Conservation (phyloP, 2,329 filamentous ascomycete genomes). For the Claviceps africana region DNA sequence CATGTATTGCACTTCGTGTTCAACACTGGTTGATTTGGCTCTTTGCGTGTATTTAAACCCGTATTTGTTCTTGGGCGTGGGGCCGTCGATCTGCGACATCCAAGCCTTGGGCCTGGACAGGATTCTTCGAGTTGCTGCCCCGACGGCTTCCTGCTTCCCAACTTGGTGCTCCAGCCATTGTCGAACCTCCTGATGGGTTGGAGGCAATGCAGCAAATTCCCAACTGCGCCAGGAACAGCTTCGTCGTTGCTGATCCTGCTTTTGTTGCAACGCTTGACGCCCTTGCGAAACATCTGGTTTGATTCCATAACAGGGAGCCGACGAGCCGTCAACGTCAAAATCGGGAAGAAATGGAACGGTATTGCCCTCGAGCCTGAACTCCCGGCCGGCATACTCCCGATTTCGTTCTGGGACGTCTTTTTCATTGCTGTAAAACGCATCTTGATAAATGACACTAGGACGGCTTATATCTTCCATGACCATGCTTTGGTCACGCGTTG, state of each 20-base stretch:
- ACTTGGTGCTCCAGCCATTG: conserved; percentile 45
- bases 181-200: conserved; percentile 53
- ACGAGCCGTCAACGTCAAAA: conserved; percentile 52
- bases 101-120: conserved; percentile 21
- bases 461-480: conserved; percentile 18
- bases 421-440: conserved; percentile 74
- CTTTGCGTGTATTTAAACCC: conserved; percentile 80
- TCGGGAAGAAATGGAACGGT: conserved; percentile 66
- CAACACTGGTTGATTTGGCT: conserved; percentile 57
- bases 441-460: conserved; percentile 64
- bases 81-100: conserved; percentile 76
- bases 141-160: conserved; percentile 9
- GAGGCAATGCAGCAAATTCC: conserved; percentile 62
- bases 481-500: conserved; percentile 9
- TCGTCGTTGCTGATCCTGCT: conserved; percentile 31
- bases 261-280: conserved; percentile 33
- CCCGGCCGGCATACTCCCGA: conserved; percentile 75
- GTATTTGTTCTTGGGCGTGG: conserved; percentile 68
- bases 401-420: conserved; percentile 63
- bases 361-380: conserved; percentile 64
- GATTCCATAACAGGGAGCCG: conserved; percentile 40
- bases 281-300: conserved; percentile 34
- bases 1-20: conserved; percentile 87
- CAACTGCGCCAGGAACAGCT: conserved; percentile 49
- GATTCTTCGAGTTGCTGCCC: conserved; percentile 7